phyloP scores from a whole-genome alignment of 192 early-diverging fungal species.

The Podila clonocystis region DNA sequence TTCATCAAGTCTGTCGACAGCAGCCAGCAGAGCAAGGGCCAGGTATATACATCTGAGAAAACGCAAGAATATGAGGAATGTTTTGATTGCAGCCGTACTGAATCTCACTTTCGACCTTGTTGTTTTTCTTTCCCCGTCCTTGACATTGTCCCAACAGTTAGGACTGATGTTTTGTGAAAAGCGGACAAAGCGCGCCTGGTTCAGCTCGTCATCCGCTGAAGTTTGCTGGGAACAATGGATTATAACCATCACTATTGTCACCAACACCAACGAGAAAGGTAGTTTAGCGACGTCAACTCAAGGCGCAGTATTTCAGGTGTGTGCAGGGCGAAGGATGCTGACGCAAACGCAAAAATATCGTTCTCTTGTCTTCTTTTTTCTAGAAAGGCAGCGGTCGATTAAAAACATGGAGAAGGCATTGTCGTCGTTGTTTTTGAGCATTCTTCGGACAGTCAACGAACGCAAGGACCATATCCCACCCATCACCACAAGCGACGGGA shows the following conservation, averaged over 20 bases:
- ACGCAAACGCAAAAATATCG: neutral
- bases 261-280: constrained; percentile 62
- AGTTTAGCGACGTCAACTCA: neutral
- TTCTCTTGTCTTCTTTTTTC: neutral
- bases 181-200: constrained; percentile 68
- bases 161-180: constrained; percentile 72
- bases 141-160: constrained; percentile 40
- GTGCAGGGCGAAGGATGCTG: neutral
- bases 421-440: constrained; percentile 55
- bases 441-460: constrained; percentile 67
- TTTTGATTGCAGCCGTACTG: constrained; percentile 2
- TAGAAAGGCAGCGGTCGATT: constrained; percentile 57
- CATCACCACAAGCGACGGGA: constrained; percentile 65
- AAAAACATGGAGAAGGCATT: constrained; percentile 59
- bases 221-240: constrained; percentile 75
- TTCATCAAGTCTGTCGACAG: constrained; percentile 54
- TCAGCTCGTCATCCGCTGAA: constrained; percentile 59
- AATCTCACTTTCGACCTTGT: neutral
- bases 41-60: constrained; percentile 50
- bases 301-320: neutral
- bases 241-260: constrained; percentile 58
- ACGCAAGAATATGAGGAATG: constrained; percentile 7
- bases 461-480: constrained; percentile 74
- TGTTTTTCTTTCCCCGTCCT: neutral
- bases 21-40: constrained; percentile 54